Base-by-base conservation (phyloP, 495 filamentous ascomycete species). In the Podospora australis region DNA sequence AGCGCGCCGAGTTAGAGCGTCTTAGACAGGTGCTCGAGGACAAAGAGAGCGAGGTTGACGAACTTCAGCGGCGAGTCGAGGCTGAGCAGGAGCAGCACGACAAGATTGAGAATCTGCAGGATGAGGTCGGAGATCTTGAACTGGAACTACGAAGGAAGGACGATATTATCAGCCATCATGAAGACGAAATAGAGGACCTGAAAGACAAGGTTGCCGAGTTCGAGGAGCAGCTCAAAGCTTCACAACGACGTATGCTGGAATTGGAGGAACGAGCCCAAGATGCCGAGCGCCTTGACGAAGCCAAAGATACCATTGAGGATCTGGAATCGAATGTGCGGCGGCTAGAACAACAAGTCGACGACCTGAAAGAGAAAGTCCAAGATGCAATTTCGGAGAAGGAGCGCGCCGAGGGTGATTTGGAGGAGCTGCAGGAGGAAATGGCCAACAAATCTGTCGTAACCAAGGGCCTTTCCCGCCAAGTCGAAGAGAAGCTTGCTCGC, bases 361-460 rank as follows among this genome's bases (percentile, higher is more conserved):
- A 80, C 16, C 74, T 77, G 52, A 79, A 78, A 44, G 73, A 79
- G 2, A 76, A 83, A 43, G 66, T 82, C 9, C 71, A 86, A 41
- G 69, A 78, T 24, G 83, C 84, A n/a, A 46, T 78, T n/a, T 62
- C 74, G 17, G 76, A 82, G 40, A 86, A 84, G 48, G 69, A 69
- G 23, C 69, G 70, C n/a, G 73, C 74, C 14, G 70, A 79, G 56
- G 70, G 69, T 19, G 73, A 82, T 44, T 60, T 84, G 3, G 76
- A 82, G 45, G 73, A 89, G 60, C 64, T 92, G 16, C 83, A 83
- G 41, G 82, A 87, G 38, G 86, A 91, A 54, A 80, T 89, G 73
- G 73, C 82, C 6, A 82, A 89, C 60, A 90, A 87, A 59, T 88
- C 84, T 0, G 75, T 90, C 45, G 82, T 78, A 19, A 83, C 83